A percentile compares a stretch with the other conserved stretches of the same genome.
Evolutionary conservation across 202 grass and related monocot species (phyloP).

Genomic region (Eragrostis tef): DNA sequence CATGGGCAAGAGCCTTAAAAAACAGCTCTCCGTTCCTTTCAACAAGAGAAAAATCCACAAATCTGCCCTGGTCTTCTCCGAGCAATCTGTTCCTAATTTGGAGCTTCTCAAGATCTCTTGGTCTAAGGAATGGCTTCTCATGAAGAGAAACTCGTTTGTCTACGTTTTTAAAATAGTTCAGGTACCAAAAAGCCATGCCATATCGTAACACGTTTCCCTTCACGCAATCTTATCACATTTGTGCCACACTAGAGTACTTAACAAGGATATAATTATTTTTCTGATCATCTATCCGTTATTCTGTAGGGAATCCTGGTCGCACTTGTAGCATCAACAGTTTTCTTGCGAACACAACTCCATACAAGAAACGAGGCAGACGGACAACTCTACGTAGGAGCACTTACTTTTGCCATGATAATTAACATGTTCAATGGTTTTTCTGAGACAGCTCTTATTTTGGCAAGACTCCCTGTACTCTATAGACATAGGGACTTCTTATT

Average conservation of each 20-base stretch:
- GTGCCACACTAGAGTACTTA: background rate
- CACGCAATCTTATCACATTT: slow-evolving; percentile 26
- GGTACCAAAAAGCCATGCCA: slow-evolving; percentile 36
- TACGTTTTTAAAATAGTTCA: slow-evolving; percentile 72
- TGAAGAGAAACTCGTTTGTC: slow-evolving; percentile 75
- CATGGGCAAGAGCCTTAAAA: slow-evolving; percentile 55
- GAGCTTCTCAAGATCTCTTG: slow-evolving; percentile 69
- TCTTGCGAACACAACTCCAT: slow-evolving; percentile 55
- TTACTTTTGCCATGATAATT: slow-evolving; percentile 56
- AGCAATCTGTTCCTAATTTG: slow-evolving; percentile 50
- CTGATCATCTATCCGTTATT: slow-evolving; percentile 38
- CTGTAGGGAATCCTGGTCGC: slow-evolving; percentile 57
- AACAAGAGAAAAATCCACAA: slow-evolving; percentile 60
- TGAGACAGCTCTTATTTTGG: slow-evolving; percentile 52
- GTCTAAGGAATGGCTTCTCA: slow-evolving; percentile 73
- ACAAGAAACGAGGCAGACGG: slow-evolving; percentile 58
- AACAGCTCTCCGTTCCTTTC: slow-evolving; percentile 61
- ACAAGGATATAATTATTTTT: slow-evolving; percentile 10
- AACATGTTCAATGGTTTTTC: slow-evolving; percentile 67
- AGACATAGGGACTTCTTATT: slow-evolving; percentile 72
- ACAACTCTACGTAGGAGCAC: slow-evolving; percentile 61
- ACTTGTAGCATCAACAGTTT: slow-evolving; percentile 61
- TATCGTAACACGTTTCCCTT: slow-evolving; percentile 19
- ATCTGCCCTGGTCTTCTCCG: slow-evolving; percentile 57
- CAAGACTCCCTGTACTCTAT: slow-evolving; percentile 66